phyloP scores from a whole-genome alignment of 2,329 filamentous ascomycete species.

The Aspergillus vadensis region DNA sequence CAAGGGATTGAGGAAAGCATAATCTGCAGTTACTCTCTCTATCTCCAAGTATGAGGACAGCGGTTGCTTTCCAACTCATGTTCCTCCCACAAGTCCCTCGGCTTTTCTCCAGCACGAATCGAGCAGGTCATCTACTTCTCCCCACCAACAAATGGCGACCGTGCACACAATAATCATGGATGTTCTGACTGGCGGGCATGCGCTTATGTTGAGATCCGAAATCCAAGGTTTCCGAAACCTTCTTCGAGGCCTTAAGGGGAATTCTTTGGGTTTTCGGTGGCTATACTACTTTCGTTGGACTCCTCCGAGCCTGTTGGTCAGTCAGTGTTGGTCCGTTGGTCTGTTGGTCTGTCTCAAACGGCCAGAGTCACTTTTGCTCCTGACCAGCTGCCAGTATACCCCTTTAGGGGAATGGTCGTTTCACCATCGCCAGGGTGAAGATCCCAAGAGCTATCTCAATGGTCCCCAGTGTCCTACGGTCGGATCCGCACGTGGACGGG shows the following conservation, averaged over 20 bases:
- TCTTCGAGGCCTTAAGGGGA: not conserved
- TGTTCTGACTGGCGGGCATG: not conserved
- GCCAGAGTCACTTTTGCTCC: not conserved
- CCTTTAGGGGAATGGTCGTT: not conserved
- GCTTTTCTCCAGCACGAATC: not conserved
- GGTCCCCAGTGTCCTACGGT: not conserved
- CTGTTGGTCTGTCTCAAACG: not conserved
- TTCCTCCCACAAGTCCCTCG: not conserved
- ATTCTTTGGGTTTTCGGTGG: not conserved
- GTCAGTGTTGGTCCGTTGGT: not conserved
- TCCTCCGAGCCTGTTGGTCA: not conserved
- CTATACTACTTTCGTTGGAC: not conserved
- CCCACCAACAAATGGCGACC: not conserved
- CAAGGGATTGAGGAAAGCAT: not conserved
- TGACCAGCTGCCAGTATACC: not conserved
- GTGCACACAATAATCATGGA: not conserved
- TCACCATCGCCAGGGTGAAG: slow-evolving; percentile 7
- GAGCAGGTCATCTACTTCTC: not conserved
- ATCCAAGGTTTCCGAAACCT: not conserved
- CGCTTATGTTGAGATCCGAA: not conserved
- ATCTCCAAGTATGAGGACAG: not conserved
- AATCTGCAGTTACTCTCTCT: not conserved
- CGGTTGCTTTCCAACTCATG: not conserved
- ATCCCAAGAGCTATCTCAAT: not conserved
- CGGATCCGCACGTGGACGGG: slow-evolving; percentile 2